Conservation (phyloP, 495 filamentous ascomycete genomes). For the Delitschia confertaspora region DNA sequence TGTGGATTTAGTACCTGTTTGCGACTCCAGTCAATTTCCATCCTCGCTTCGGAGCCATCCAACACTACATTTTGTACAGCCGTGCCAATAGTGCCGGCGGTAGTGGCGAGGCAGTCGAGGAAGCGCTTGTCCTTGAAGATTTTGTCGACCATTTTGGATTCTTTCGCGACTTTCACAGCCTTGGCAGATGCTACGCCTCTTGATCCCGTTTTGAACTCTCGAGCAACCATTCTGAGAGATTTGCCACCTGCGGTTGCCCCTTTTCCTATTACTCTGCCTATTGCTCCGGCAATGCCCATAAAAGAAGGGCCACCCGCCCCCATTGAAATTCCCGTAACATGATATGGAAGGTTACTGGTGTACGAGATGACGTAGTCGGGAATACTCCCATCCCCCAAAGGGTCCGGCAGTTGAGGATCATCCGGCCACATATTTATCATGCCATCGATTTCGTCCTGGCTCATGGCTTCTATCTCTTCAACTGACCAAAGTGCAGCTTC, state of each 20-base stretch:
- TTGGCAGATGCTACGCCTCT: neutral
- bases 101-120: neutral
- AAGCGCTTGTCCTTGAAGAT: conserved; percentile 5
- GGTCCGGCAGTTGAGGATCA: neutral
- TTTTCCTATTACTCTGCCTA: neutral
- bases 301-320: neutral
- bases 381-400: neutral
- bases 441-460: conserved; percentile 4
- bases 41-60: neutral
- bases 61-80: neutral
- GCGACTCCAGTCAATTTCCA: neutral
- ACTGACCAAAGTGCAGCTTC: neutral
- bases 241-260: neutral
- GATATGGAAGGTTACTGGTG: no score
- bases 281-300: neutral
- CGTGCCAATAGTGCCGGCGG: neutral
- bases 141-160: neutral
- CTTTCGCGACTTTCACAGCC: conserved; percentile 3
- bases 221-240: neutral
- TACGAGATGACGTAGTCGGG: no score
- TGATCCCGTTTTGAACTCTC: neutral
- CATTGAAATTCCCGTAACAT: no score
- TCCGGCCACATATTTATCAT: conserved; percentile 6
- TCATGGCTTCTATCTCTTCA: neutral
- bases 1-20: neutral